Evolutionary conservation across 768 basidiomycete genomes (phyloP).

Genomic region (Macrolepiota dolichaula): DNA sequence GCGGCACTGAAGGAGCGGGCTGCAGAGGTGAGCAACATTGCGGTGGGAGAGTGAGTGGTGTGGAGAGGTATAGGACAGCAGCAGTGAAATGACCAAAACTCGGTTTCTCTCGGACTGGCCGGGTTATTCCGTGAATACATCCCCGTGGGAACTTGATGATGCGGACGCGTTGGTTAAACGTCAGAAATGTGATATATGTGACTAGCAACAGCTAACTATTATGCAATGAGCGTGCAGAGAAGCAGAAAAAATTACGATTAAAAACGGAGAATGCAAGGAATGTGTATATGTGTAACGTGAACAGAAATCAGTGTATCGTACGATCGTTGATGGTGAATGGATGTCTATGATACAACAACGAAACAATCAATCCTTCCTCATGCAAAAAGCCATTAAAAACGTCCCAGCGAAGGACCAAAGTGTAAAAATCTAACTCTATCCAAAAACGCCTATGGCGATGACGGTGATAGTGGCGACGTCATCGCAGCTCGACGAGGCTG

Average conservation of each 20-base stretch:
- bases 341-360: constrained; percentile 6
- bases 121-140: constrained; percentile 26
- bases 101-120: constrained; percentile 28
- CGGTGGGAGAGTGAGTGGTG: constrained; percentile 13
- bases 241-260: not conserved
- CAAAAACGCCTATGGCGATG: not conserved
- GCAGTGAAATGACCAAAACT: constrained; percentile 26
- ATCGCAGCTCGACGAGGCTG: not conserved
- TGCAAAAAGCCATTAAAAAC: not conserved
- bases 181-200: not conserved
- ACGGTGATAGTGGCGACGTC: too few species aligned
- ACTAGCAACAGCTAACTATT: not conserved
- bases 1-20: constrained; percentile 47
- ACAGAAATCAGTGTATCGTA: not conserved
- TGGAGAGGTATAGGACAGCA: constrained; percentile 22
- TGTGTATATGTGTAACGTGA: not conserved
- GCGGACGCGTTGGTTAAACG: not conserved
- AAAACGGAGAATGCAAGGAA: constrained; percentile 6
- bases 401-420: not conserved
- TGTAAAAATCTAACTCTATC: constrained; percentile 1
- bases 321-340: not conserved
- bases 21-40: constrained; percentile 56
- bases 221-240: constrained; percentile 3
- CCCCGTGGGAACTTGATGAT: constrained; percentile 24
- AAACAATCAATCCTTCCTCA: constrained; percentile 5